Conservation (phyloP, 371 early-diverging fungal genomes). For the Mitosporidium daphniae region DNA sequence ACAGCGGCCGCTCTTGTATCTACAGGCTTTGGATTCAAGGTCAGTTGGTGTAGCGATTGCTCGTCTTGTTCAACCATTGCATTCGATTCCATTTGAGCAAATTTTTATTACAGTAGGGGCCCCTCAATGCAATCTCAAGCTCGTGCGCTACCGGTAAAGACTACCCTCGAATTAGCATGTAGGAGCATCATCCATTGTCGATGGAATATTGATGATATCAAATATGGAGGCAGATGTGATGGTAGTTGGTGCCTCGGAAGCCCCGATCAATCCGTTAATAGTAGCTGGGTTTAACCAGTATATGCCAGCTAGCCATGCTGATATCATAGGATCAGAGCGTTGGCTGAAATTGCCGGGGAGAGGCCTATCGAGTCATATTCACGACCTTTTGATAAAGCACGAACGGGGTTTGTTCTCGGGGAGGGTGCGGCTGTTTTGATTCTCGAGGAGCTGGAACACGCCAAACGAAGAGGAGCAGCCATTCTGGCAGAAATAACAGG, state of each 20-base stretch:
- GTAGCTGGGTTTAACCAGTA: conserved; percentile 75
- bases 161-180: too few relatives aligned
- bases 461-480: conserved; percentile 28
- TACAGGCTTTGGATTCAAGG: conserved; percentile 38
- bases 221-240: conserved; percentile 69
- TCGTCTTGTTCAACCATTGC: not conserved
- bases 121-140: conserved; percentile 53
- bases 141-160: conserved; percentile 83
- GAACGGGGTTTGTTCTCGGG: conserved; percentile 68
- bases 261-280: conserved; percentile 36
- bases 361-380: too few relatives aligned
- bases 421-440: conserved; percentile 69
- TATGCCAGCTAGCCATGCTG: conserved; percentile 15
- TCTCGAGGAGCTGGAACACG: conserved; percentile 55
- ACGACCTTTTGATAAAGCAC: conserved; percentile 43
- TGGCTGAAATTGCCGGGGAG: too few relatives aligned
- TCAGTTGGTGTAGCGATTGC: conserved; percentile 4
- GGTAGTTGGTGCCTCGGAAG: conserved; percentile 69
- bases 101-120: conserved; percentile 21
- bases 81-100: conserved; percentile 2
- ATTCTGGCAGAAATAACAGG: conserved; percentile 46
- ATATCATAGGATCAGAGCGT: too few relatives aligned
- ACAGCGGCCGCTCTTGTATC: conserved; percentile 69
- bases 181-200: conserved; percentile 61
- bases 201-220: conserved; percentile 53